Evolutionary conservation across 495 filamentous ascomycete species (phyloP).

Genomic region (Aspergillus wentii): DNA sequence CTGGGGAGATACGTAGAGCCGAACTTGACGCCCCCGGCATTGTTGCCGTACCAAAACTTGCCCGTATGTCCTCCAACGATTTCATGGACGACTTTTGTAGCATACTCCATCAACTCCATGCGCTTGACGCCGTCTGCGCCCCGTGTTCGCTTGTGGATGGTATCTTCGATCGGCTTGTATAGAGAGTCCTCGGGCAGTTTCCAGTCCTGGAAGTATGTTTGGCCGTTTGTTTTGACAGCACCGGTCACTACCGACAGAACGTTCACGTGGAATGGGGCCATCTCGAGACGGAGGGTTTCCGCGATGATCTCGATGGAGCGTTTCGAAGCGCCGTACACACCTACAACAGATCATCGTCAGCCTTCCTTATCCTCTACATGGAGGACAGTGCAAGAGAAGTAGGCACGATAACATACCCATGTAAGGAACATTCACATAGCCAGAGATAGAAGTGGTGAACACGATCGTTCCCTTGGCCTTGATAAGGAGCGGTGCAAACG

Average conservation of each 20-base stretch:
- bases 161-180: constrained; percentile 16
- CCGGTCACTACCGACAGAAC: constrained; percentile 16
- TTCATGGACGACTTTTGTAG: no score
- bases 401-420: constrained; percentile 7
- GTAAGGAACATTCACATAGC: constrained; percentile 37
- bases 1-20: no score
- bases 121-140: constrained; percentile 7
- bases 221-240: constrained; percentile 9
- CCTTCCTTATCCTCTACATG: no score
- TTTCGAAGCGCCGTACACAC: constrained; percentile 49
- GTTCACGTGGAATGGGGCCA: constrained; percentile 38
- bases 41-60: no score
- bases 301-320: constrained; percentile 42
- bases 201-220: constrained; percentile 4
- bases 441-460: constrained; percentile 47
- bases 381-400: background rate
- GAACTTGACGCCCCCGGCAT: no score
- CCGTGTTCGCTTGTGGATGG: constrained; percentile 4
- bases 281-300: constrained; percentile 46
- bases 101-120: constrained; percentile 7
- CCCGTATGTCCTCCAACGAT: no score
- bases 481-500: constrained; percentile 50
- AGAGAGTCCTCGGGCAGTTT: constrained; percentile 9
- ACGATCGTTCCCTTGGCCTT: constrained; percentile 39
- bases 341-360: background rate